Evolutionary conservation across 805 yeast species (phyloP).

Genomic region (Ogataea saltuana): DNA sequence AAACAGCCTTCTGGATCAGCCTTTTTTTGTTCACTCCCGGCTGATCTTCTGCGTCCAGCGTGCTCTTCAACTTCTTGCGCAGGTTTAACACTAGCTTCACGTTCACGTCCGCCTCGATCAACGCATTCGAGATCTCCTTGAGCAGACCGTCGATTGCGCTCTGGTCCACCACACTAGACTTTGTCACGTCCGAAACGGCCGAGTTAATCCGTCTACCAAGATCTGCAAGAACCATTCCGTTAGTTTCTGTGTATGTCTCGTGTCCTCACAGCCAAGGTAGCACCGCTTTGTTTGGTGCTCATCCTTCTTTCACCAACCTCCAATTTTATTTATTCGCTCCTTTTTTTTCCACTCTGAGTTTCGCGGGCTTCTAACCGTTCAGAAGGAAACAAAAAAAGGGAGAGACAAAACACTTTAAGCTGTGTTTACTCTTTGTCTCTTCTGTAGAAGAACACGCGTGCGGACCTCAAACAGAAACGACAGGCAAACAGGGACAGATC

Average conservation of each 20-base stretch:
- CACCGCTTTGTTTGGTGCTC: too few relatives aligned
- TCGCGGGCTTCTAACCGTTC: conserved; percentile 3
- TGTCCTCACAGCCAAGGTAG: too few relatives aligned
- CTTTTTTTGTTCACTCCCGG: conserved; percentile 70
- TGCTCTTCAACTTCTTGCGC: conserved; percentile 66
- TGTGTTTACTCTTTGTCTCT: too few relatives aligned
- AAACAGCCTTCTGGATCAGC: conserved; percentile 85
- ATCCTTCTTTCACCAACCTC: background rate
- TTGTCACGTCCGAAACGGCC: conserved; percentile 67
- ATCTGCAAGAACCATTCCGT: conserved; percentile 77
- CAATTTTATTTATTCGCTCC: background rate
- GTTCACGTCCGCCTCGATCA: conserved; percentile 92
- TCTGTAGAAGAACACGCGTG: too few relatives aligned
- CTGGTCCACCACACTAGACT: conserved; percentile 55
- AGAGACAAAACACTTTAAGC: too few relatives aligned
- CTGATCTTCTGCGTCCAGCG: conserved; percentile 55
- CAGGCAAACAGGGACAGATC: too few relatives aligned
- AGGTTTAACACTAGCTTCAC: conserved; percentile 76
- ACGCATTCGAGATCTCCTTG: conserved; percentile 87
- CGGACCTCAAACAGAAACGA: background rate
- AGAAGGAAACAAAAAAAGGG: too few relatives aligned
- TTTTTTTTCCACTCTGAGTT: background rate
- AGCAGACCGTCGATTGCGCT: conserved; percentile 68
- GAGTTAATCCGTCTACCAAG: conserved; percentile 73
- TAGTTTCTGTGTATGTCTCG: background rate